Base-by-base conservation (phyloP, 2,329 filamentous ascomycete species). In the Alternaria triticina region DNA sequence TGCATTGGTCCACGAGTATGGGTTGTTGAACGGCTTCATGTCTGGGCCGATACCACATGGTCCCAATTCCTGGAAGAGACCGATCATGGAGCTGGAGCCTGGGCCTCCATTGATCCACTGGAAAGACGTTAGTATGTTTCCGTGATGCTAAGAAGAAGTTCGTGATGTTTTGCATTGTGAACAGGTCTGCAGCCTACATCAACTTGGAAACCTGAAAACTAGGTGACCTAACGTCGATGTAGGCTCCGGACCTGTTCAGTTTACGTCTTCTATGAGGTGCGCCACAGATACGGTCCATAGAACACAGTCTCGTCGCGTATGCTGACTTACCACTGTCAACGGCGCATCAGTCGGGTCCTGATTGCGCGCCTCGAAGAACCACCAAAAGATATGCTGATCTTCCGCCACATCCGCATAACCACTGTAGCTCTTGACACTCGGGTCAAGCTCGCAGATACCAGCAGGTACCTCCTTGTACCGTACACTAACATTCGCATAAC, bases 1-100 rank as follows among this genome's bases (percentile, higher is more conserved):
- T 23, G 86, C 83, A 68, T 87, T 86, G 64, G 87, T 89, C 86
- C 88, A 90, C 1, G 87, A 87, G 79, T 86, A 88, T 0, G 87
- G 86, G 67, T 90, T 90, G 71, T 87, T 86, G 49, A 83, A 84
- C 40, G 87, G 84, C 45, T 79, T 76, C 46, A 80, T 70, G 61
- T 83, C 74, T 5, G 71, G 69, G 10, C 85, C 84, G 28, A 89
- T 80, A 10, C 75, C 75, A 71, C 87, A 90, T 9, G 87, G 86
- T 13, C 83, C 83, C 46, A 85, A 79, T 73, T 85, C 86, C 64
- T 82, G 82, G 69, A 85, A 81, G 5, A 87, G 71, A 1, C 87
- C 87, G 58, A 88, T 84, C 81, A 90, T 84, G 12, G 85, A 88
- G 15, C 83, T 85, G 8, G 83, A 83, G 6, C 88, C 88, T 4